Evolutionary conservation across 345 rosid genomes (phyloP).

Genomic region (Diplotaxis tenuifolia): DNA sequence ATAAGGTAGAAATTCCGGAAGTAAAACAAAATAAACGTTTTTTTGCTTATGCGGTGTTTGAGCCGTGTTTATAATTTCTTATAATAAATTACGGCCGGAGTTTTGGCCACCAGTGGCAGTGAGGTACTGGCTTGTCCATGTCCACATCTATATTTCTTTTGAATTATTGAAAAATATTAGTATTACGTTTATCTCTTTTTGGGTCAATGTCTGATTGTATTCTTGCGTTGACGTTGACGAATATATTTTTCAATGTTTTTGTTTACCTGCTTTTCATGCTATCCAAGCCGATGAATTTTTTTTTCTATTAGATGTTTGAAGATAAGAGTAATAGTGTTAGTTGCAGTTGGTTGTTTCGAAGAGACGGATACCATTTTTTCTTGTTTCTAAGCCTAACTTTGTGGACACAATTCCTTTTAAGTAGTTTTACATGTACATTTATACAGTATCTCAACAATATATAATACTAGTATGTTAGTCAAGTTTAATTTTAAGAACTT

Average conservation of each 20-base stretch:
- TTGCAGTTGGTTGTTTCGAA: neutral
- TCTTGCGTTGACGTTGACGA: constrained; percentile 17
- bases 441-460: neutral
- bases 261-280: too few relatives aligned
- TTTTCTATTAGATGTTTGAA: too few relatives aligned
- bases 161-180: too few relatives aligned
- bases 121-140: neutral
- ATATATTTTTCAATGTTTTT: neutral
- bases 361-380: neutral
- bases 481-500: neutral
- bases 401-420: neutral
- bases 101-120: constrained; percentile 15
- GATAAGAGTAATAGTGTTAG: too few relatives aligned
- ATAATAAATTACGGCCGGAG: constrained; percentile 3
- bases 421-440: neutral
- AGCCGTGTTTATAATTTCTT: constrained; percentile 11
- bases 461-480: neutral
- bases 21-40: neutral
- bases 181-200: neutral
- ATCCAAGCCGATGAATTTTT: too few relatives aligned
- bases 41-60: neutral
- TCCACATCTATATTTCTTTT: constrained; percentile 15
- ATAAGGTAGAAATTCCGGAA: neutral
- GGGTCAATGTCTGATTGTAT: constrained; percentile 4
- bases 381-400: neutral